Percentiles rank a stretch among this genome's conserved stretches.
phyloP scores from a whole-genome alignment of 305 asterid genomes.

The Rubia occidens region DNA sequence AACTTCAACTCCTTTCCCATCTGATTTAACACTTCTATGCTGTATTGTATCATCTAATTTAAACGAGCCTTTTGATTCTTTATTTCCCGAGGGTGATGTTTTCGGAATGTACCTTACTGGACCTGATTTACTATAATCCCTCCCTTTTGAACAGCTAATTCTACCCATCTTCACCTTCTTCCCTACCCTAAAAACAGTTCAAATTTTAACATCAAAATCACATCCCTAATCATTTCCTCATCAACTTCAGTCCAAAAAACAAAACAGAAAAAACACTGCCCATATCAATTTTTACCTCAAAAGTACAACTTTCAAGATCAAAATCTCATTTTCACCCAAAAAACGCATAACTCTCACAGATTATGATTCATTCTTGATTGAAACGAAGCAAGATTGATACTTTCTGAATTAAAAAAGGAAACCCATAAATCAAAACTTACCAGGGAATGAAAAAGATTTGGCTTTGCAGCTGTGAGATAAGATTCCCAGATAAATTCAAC shows the following conservation, averaged over 20 bases:
- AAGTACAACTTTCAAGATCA: background rate
- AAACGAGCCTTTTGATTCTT: constrained; percentile 24
- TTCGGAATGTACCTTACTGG: constrained; percentile 45
- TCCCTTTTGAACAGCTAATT: constrained; percentile 36
- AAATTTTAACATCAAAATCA: constrained; percentile 5
- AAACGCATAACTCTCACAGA: background rate
- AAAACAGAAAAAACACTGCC: background rate
- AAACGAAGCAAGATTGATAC: background rate
- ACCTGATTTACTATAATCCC: constrained; percentile 40
- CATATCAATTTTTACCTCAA: constrained; percentile 28
- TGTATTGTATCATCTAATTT: constrained; percentile 17
- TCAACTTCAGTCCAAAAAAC: constrained; percentile 14
- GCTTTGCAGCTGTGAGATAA: constrained; percentile 31
- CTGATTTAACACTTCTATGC: constrained; percentile 18
- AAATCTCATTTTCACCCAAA: background rate
- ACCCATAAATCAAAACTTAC: constrained; percentile 26
- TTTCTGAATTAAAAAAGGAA: background rate
- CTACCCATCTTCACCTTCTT: constrained; percentile 26
- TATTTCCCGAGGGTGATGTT: constrained; percentile 19
- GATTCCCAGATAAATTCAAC: constrained; percentile 25
- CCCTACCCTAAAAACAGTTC: constrained; percentile 26
- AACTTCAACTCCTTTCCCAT: constrained; percentile 17
- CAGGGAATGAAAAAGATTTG: constrained; percentile 34
- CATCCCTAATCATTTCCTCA: background rate
- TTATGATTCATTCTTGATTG: background rate